Evolutionary conservation across 2,329 filamentous ascomycete species (phyloP), one percentile per base, ranked within the genome.

Genomic region (Coleophoma crateriformis): DNA sequence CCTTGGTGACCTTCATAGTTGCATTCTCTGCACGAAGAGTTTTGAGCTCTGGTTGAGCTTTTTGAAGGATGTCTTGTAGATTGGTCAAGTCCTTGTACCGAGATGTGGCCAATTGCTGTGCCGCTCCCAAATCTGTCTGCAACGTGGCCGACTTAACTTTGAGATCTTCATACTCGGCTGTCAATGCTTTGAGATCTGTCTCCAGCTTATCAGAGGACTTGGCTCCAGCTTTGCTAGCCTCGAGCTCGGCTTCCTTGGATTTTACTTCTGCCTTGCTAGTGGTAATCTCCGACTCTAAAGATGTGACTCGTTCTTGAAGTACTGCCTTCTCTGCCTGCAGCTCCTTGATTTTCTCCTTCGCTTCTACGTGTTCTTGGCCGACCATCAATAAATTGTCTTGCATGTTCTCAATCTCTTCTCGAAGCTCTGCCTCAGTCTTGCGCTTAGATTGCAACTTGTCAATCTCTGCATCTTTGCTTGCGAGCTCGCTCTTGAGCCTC

Each of bases 71-170:
- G 53, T 92, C 87, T 17, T 85, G 80, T 42, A 96, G 72, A 27
- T 95, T 88, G 0, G 84, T 85, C 2, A 96, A 72, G 52, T 97
- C 91, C 66, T 90, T 95, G 73, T 90, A 97, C 32, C 94, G 79
- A 14, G 81, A 86, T 53, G 95, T 85, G 0, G 94, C 90, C 12
- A 97, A 78, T 67, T 95, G 84, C 64, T 96, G 85, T 0, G 91
- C 87, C 2, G 90, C 90, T 2, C 84, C 86, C 3, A 97, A 77
- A 63, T 99, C 92, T 0, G 86, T 88, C 62, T 95, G 84, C 15
- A 96, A 68, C 0, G 79, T 78, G 2, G 81, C 74, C 0, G 84
- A 81, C 65, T 85, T 89, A 17, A 76, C 69, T 67, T 87, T 90
- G 34, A 95, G 74, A 39, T 84, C 82, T 39, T 91, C 76, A 47